These are phyloP conservation scores for Annona cherimola DNA, from an alignment of 164 flowering plant species.

Conservation along the genomic window DNA sequence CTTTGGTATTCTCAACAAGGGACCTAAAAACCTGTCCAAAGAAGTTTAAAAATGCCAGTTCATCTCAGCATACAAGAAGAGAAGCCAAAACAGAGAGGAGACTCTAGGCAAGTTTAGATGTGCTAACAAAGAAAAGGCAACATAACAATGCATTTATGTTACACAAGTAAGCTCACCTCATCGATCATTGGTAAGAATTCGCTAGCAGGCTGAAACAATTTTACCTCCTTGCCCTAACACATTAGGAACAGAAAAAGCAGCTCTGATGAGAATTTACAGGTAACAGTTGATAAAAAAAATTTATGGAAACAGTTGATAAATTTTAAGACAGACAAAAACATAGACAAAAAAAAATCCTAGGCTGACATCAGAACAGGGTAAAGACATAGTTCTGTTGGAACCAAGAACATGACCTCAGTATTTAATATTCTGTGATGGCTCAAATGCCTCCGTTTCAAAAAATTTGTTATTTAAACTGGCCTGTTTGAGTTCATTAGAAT, in stretches of 20 bases:
- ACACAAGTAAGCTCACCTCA: slow-evolving; percentile 42
- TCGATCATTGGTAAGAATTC: slow-evolving; percentile 85
- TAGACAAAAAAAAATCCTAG: neutral
- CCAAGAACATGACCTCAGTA: too few species aligned
- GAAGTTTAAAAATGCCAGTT: neutral
- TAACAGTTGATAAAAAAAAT: neutral
- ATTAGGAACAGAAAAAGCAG: neutral
- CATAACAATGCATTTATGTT: neutral
- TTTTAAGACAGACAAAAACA: too few species aligned
- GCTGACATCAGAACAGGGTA: neutral
- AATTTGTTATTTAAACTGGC: too few species aligned
- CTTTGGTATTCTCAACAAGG: slow-evolving; percentile 70
- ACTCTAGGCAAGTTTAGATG: neutral
- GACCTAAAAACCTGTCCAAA: slow-evolving; percentile 65
- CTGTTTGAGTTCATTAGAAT: too few species aligned
- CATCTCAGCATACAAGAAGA: neutral
- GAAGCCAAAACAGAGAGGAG: neutral
- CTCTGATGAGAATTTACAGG: too few species aligned
- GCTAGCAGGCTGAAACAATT: slow-evolving; percentile 87
- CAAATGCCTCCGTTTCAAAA: neutral
- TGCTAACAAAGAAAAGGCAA: neutral
- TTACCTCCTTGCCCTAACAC: slow-evolving; percentile 64
- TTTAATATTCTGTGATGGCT: neutral
- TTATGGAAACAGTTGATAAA: too few species aligned
- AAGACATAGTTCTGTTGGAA: too few species aligned